Conservation (phyloP, 768 basidiomycete species). For the Cystobasidium onofrii region DNA sequence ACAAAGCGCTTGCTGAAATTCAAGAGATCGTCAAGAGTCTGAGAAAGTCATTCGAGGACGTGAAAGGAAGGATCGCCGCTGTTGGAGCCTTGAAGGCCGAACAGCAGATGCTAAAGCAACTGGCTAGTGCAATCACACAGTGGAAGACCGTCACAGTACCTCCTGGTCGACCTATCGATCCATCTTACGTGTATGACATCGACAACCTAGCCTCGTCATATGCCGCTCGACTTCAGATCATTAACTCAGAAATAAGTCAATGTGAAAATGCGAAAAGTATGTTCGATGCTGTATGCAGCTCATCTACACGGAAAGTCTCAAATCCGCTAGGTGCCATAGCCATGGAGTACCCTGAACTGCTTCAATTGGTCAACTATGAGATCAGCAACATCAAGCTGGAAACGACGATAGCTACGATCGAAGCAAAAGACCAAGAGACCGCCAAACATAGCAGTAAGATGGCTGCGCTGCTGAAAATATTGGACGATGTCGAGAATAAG, state of each 20-base stretch:
- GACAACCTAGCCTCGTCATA: constrained; percentile 20
- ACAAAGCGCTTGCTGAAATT: constrained; percentile 18
- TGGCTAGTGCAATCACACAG: neutral
- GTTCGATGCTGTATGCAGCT: constrained; percentile 4
- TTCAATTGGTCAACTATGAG: constrained; percentile 14
- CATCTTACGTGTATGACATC: neutral
- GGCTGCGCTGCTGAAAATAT: neutral
- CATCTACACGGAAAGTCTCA: constrained; percentile 6
- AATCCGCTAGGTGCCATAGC: constrained; percentile 18
- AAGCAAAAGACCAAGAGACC: neutral
- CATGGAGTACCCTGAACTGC: neutral
- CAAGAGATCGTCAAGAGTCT: constrained; percentile 21
- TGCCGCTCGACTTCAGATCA: neutral
- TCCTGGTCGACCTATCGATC: neutral
- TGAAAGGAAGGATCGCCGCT: neutral
- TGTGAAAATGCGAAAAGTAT: constrained; percentile 8
- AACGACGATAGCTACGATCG: neutral
- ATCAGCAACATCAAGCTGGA: neutral
- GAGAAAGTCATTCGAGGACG: constrained; percentile 16
- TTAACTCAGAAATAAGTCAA: neutral
- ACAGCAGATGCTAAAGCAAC: neutral
- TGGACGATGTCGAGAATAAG: neutral
- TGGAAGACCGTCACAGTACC: neutral
- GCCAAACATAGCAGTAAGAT: neutral
- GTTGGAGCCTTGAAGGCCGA: neutral